These are phyloP conservation scores for Plasmopara viticola DNA, from an alignment of 352 stramenopile species.

Conservation along the genomic window DNA sequence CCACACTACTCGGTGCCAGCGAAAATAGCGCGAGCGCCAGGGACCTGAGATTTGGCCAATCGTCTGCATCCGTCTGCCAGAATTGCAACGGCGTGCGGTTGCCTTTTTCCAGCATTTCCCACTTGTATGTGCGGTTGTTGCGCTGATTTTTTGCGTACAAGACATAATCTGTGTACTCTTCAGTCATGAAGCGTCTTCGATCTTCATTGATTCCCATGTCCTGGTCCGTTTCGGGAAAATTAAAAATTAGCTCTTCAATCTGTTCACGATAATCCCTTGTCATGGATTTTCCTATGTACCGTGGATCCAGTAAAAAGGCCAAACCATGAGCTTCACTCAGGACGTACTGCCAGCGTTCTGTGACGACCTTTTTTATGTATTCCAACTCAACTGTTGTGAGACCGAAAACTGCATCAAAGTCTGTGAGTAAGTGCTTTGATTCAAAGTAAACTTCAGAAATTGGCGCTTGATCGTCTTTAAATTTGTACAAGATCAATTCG, in stretches of 20 bases:
- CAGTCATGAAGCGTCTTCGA: slow-evolving; percentile 56
- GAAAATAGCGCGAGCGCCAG: slow-evolving; percentile 75
- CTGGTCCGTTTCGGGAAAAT: slow-evolving; percentile 62
- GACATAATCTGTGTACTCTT: slow-evolving; percentile 75
- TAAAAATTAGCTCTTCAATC: slow-evolving; percentile 81
- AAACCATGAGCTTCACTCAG: slow-evolving; percentile 68
- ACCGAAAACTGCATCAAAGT: slow-evolving; percentile 72
- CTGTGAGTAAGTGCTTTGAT: slow-evolving; percentile 66
- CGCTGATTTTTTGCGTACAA: slow-evolving; percentile 80
- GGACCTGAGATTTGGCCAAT: slow-evolving; percentile 74
- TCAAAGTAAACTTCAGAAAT: slow-evolving; percentile 84
- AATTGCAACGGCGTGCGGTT: slow-evolving; percentile 73
- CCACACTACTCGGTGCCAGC: slow-evolving; percentile 62
- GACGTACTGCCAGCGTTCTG: slow-evolving; percentile 66
- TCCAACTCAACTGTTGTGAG: slow-evolving; percentile 60
- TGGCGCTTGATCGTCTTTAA: slow-evolving; percentile 68
- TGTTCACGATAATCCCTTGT: slow-evolving; percentile 74
- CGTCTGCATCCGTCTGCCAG: slow-evolving; percentile 67
- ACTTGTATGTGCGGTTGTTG: slow-evolving; percentile 75
- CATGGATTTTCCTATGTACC: slow-evolving; percentile 82
- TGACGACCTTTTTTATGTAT: slow-evolving; percentile 79
- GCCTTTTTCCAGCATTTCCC: slow-evolving; percentile 80
- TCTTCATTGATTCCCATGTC: slow-evolving; percentile 64
- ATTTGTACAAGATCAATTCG: slow-evolving; percentile 78
- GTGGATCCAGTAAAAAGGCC: slow-evolving; percentile 66